These are phyloP conservation scores for Guillardia theta DNA, from an alignment of 78 protist species.

Conservation along the genomic window DNA sequence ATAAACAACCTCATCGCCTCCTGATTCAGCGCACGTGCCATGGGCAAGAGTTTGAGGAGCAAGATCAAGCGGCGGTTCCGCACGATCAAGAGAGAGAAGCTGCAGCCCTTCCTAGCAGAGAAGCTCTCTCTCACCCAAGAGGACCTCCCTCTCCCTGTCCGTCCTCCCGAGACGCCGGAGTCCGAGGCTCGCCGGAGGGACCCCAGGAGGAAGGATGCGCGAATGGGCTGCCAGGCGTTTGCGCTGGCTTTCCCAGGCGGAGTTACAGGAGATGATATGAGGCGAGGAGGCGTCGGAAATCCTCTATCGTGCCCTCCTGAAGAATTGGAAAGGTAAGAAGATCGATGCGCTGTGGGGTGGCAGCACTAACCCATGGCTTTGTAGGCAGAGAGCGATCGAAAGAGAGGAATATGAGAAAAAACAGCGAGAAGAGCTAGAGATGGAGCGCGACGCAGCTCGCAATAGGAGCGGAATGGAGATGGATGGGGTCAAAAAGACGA, in stretches of 20 bases:
- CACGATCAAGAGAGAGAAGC: conserved; percentile 20
- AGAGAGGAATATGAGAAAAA: not conserved
- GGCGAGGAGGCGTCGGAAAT: not conserved
- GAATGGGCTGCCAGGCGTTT: not conserved
- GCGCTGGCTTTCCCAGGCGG: conserved; percentile 18
- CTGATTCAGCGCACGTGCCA: too few relatives aligned
- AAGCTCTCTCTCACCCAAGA: not conserved
- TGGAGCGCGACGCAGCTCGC: not conserved
- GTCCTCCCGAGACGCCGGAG: not conserved
- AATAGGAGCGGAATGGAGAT: not conserved
- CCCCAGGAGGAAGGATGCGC: not conserved
- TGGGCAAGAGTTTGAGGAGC: conserved; percentile 32
- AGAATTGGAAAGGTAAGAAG: not conserved
- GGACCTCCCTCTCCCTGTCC: not conserved
- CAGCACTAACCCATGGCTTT: not conserved
- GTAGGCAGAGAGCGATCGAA: not conserved
- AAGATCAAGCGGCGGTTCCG: conserved; percentile 3
- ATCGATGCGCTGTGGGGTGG: too few relatives aligned
- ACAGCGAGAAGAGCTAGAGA: not conserved
- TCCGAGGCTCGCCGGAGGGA: not conserved
- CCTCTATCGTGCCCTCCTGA: not conserved
- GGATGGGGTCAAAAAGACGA: not conserved
- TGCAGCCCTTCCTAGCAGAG: not conserved
- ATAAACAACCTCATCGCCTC: too few relatives aligned
- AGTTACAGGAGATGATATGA: not conserved